A percentile compares a stretch with the other conserved stretches of the same genome.
These are phyloP conservation scores for Acanthamoeba healyi DNA, from an alignment of 208 protist species.

Conservation along the genomic window DNA sequence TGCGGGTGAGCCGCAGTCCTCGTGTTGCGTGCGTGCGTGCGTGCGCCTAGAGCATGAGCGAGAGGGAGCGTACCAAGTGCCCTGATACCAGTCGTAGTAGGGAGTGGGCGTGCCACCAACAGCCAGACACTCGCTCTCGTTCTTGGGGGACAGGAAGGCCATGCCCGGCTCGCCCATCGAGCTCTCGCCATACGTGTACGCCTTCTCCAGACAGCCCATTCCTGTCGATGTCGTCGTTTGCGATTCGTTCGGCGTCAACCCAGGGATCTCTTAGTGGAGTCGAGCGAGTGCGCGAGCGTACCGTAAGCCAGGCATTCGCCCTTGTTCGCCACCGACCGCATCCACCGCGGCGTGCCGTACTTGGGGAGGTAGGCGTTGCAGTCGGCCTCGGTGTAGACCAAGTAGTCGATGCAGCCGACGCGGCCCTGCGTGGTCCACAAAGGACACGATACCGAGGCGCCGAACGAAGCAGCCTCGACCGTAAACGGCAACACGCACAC, in stretches of 20 bases:
- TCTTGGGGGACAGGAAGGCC: slow-evolving; percentile 42
- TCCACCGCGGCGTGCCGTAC: slow-evolving; percentile 28
- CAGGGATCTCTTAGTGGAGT: background rate
- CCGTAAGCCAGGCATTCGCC: slow-evolving; percentile 26
- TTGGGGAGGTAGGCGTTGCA: background rate
- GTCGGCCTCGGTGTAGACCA: background rate
- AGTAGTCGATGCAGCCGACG: slow-evolving; percentile 20
- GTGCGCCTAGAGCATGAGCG: too few species aligned
- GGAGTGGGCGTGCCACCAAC: slow-evolving; percentile 19
- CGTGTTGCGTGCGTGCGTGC: background rate
- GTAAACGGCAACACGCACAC: slow-evolving; percentile 49
- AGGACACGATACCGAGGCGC: background rate
- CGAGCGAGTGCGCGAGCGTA: background rate
- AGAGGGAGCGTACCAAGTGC: background rate
- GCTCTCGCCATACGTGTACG: slow-evolving; percentile 2
- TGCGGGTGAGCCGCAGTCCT: too few species aligned
- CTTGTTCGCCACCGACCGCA: background rate
- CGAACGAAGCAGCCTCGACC: background rate
- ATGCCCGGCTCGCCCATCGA: background rate
- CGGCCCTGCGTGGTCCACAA: background rate
- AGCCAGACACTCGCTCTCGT: slow-evolving; percentile 19
- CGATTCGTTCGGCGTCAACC: background rate
- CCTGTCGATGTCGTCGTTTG: too few species aligned
- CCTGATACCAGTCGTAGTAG: background rate
- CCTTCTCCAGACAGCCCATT: slow-evolving; percentile 5